A percentile compares a stretch with the other conserved stretches of the same genome.
Evolutionary conservation across 441 rosid species (phyloP).

Genomic region (Pelargonium fulgidum): DNA sequence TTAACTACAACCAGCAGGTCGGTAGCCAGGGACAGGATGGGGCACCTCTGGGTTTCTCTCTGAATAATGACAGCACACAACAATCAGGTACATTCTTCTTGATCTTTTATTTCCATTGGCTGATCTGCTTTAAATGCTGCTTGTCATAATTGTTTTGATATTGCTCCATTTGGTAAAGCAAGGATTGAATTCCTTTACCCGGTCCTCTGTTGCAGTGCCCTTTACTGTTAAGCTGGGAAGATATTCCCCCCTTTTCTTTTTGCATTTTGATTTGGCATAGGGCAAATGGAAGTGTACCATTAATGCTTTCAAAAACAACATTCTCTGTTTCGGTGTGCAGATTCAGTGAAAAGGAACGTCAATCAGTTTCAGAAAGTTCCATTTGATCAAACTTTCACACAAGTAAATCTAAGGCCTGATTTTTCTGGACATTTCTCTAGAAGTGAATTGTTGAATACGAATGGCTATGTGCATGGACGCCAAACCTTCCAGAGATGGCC

Average conservation of each 20-base stretch:
- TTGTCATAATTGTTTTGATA: not conserved
- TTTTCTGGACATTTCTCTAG: conserved; percentile 38
- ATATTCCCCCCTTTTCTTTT: not conserved
- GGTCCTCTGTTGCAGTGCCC: not conserved
- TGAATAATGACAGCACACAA: conserved; percentile 20
- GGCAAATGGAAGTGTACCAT: not conserved
- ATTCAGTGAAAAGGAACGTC: conserved; percentile 15
- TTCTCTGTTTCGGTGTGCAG: not conserved
- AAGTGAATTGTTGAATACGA: conserved; percentile 38
- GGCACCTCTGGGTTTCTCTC: conserved; percentile 19
- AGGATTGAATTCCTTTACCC: not conserved
- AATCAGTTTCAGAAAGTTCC: conserved; percentile 3
- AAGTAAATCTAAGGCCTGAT: conserved; percentile 49
- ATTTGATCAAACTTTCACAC: conserved; percentile 24
- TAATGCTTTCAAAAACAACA: not conserved
- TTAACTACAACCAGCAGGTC: conserved; percentile 3
- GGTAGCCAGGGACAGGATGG: conserved; percentile 23
- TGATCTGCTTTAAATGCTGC: not conserved
- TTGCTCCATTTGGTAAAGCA: not conserved
- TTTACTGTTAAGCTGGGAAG: conserved; percentile 8
- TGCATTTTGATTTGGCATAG: conserved; percentile 3
- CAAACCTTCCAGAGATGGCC: conserved; percentile 40
- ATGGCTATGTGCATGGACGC: conserved; percentile 58
- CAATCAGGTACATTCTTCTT: conserved; percentile 20
- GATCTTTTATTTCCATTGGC: conserved; percentile 6